phyloP scores from a whole-genome alignment of 1,139 yeast species.

The Candida freyschussii region DNA sequence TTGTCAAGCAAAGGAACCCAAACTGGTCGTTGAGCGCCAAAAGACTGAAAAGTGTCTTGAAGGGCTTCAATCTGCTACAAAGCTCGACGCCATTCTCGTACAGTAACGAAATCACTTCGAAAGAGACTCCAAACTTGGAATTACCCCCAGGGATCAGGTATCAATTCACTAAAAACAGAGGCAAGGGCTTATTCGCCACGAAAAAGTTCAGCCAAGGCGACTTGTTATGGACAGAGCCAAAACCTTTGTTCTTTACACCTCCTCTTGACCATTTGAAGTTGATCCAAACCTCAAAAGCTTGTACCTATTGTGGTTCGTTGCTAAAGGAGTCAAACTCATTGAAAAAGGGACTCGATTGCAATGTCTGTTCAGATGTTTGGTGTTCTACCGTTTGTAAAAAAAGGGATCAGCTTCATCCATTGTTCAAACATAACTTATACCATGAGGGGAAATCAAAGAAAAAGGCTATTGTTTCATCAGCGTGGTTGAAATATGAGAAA shows the following conservation, averaged over 20 bases:
- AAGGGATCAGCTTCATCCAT: conserved; percentile 46
- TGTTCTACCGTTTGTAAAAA: conserved; percentile 63
- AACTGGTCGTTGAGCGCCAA: conserved; percentile 63
- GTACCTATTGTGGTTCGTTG: conserved; percentile 74
- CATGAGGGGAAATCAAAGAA: conserved; percentile 23
- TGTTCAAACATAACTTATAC: conserved; percentile 49
- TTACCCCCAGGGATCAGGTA: conserved; percentile 45
- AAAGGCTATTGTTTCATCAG: conserved; percentile 38
- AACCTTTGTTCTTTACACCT: conserved; percentile 64
- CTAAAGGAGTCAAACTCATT: conserved; percentile 35
- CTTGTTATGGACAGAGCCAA: conserved; percentile 53
- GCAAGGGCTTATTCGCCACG: conserved; percentile 48
- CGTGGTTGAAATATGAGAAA: conserved; percentile 53
- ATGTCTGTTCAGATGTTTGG: conserved; percentile 66
- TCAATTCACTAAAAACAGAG: conserved; percentile 40
- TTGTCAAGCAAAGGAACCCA: conserved; percentile 48
- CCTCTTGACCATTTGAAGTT: conserved; percentile 64
- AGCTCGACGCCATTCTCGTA: conserved; percentile 39
- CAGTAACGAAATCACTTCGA: conserved; percentile 51
- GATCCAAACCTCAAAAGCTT: conserved; percentile 64
- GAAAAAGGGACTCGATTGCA: conserved; percentile 60
- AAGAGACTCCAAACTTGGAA: conserved; percentile 43
- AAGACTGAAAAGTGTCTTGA: conserved; percentile 48
- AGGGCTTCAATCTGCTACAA: conserved; percentile 45
- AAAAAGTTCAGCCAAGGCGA: conserved; percentile 44